These are phyloP conservation scores for Hericium erinaceus DNA, from an alignment of 768 basidiomycete genomes.

Conservation along the genomic window DNA sequence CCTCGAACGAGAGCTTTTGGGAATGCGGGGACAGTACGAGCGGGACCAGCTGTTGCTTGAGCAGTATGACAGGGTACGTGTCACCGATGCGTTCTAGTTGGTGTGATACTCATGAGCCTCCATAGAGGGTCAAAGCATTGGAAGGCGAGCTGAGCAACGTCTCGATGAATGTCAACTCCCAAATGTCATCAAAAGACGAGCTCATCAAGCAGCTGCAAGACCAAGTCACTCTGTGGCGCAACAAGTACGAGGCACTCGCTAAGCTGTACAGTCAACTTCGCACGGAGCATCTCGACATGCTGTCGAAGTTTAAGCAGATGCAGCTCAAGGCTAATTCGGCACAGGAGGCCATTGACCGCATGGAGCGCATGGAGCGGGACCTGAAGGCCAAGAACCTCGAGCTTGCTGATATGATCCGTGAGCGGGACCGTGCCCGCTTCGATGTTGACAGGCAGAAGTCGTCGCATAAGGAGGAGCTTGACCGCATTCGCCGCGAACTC, in stretches of 20 bases:
- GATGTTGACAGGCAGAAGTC: conserved; percentile 92
- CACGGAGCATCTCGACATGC: conserved; percentile 94
- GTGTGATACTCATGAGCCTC: conserved; percentile 1
- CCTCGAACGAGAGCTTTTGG: conserved; percentile 82
- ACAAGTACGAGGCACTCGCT: conserved; percentile 97
- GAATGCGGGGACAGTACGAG: conserved; percentile 94
- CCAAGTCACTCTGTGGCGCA: conserved; percentile 93
- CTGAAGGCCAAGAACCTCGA: conserved; percentile 98
- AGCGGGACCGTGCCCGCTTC: conserved; percentile 91
- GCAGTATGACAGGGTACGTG: conserved; percentile 87
- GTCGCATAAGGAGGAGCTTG: conserved; percentile 90
- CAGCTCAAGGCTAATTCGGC: conserved; percentile 97
- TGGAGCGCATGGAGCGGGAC: conserved; percentile 99
- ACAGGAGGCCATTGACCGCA: conserved; percentile 94
- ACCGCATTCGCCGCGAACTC: conserved; percentile 85
- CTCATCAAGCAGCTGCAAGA: conserved; percentile 93
- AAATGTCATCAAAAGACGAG: conserved; percentile 88
- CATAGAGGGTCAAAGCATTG: conserved; percentile 87
- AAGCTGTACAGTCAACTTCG: conserved; percentile 98
- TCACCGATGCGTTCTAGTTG: not conserved
- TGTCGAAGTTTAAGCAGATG: conserved; percentile 93
- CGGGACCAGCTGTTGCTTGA: conserved; percentile 95
- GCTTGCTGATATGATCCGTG: conserved; percentile 96
- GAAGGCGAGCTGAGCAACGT: conserved; percentile 81
- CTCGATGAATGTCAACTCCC: conserved; percentile 68